Conservation (phyloP, 306 rosid species). For the Vachellia pachyceras region DNA sequence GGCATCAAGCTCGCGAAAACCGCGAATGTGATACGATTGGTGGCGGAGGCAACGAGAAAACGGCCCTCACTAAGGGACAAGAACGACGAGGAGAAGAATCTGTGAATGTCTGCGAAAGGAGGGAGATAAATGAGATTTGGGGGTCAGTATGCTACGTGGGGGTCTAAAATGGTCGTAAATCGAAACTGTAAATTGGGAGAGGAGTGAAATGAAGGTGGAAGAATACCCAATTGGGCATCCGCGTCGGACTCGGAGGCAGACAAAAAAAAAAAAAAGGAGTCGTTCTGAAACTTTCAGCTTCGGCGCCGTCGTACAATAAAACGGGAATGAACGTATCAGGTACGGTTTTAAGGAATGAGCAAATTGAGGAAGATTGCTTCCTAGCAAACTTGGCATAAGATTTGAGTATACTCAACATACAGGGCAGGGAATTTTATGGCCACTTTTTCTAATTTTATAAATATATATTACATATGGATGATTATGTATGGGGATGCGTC, state of each 20-base stretch:
- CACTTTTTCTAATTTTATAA: too few species aligned
- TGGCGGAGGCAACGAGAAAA: slow-evolving; percentile 27
- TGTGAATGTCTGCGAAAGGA: neutral
- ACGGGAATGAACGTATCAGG: neutral
- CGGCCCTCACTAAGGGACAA: neutral
- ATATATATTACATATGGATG: too few species aligned
- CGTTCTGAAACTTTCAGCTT: neutral
- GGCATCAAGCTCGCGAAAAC: slow-evolving; percentile 11
- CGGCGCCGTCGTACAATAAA: neutral
- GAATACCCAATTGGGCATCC: slow-evolving; percentile 27
- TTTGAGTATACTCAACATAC: neutral
- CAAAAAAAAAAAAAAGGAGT: neutral
- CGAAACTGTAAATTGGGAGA: slow-evolving; percentile 43
- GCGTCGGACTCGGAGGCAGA: neutral
- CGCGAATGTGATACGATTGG: neutral
- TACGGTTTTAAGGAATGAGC: neutral
- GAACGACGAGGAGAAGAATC: neutral
- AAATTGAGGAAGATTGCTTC: neutral
- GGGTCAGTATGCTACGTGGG: slow-evolving; percentile 8
- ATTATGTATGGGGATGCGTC: too few species aligned
- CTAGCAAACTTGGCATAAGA: neutral
- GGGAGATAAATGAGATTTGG: too few species aligned
- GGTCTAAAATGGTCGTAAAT: slow-evolving; percentile 41
- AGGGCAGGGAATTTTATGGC: neutral
- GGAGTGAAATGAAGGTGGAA: slow-evolving; percentile 28